These are phyloP conservation scores for Annona squamosa DNA, from an alignment of 164 flowering plant species.

Conservation along the genomic window DNA sequence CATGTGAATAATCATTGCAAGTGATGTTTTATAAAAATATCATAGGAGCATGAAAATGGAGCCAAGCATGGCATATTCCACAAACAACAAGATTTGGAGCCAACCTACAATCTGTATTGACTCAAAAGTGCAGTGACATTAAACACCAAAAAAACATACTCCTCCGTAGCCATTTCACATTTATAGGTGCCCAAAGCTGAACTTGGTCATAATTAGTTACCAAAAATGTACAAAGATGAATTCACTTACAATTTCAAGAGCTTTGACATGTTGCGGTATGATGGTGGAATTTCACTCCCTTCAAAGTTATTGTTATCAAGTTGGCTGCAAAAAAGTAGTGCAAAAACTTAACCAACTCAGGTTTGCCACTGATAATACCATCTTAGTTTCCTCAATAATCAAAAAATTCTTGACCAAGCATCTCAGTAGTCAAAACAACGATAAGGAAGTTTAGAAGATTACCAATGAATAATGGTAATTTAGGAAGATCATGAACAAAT, in stretches of 20 bases:
- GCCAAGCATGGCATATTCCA: background rate
- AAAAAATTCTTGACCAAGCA: no score
- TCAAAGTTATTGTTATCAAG: conserved; percentile 86
- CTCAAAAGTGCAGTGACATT: background rate
- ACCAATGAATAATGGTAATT: background rate
- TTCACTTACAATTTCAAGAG: conserved; percentile 76
- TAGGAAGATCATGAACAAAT: background rate
- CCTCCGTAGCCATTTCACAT: background rate
- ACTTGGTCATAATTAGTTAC: background rate
- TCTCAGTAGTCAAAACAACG: background rate
- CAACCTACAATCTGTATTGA: background rate
- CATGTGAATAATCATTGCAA: background rate
- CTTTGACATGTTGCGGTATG: conserved; percentile 61
- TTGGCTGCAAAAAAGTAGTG: conserved; percentile 48
- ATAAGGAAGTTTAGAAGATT: no score
- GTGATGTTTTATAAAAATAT: background rate
- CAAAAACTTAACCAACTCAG: background rate
- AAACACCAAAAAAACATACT: background rate
- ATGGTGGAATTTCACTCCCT: conserved; percentile 65
- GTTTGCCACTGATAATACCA: background rate
- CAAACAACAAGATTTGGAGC: background rate
- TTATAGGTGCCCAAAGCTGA: background rate
- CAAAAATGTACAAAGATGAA: background rate
- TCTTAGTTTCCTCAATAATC: background rate
- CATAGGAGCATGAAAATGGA: background rate